Conservation (phyloP, 306 rosid species). For the Hippophae tibetana region DNA sequence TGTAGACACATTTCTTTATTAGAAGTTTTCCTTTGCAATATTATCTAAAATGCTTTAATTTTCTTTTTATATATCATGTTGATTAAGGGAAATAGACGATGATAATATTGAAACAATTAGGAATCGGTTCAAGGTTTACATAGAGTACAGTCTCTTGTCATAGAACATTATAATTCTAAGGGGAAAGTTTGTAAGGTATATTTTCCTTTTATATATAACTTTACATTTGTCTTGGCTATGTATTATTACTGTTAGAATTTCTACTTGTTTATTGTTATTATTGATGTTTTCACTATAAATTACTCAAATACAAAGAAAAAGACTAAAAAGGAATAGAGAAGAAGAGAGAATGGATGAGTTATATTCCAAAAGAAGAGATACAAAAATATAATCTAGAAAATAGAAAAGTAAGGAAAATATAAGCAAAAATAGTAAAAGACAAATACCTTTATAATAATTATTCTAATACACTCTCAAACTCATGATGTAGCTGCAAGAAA, state of each 20-base stretch:
- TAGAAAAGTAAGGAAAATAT: no score
- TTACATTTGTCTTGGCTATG: not conserved
- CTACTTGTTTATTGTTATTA: conserved; percentile 4
- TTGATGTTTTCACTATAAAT: conserved; percentile 1
- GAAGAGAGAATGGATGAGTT: no score
- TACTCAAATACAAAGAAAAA: no score
- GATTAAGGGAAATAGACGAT: conserved; percentile 79
- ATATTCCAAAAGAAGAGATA: no score
- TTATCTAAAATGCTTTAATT: not conserved
- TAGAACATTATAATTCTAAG: conserved; percentile 58
- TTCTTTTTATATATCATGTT: conserved; percentile 11
- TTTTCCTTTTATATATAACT: conserved; percentile 2
- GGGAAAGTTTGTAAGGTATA: conserved; percentile 81
- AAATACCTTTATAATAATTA: no score
- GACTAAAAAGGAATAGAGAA: no score
- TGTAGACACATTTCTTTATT: not conserved
- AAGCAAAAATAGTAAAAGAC: no score
- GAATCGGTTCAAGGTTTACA: conserved; percentile 85
- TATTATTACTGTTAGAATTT: conserved; percentile 3
- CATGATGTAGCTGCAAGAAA: no score
- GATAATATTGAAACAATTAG: conserved; percentile 93
- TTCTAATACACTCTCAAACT: no score
- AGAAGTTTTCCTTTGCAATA: not conserved
- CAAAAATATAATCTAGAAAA: no score
- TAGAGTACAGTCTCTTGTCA: conserved; percentile 81